Evolutionary conservation across 192 early-diverging fungal genomes (phyloP).

Genomic region (Coemansia aciculifera): DNA sequence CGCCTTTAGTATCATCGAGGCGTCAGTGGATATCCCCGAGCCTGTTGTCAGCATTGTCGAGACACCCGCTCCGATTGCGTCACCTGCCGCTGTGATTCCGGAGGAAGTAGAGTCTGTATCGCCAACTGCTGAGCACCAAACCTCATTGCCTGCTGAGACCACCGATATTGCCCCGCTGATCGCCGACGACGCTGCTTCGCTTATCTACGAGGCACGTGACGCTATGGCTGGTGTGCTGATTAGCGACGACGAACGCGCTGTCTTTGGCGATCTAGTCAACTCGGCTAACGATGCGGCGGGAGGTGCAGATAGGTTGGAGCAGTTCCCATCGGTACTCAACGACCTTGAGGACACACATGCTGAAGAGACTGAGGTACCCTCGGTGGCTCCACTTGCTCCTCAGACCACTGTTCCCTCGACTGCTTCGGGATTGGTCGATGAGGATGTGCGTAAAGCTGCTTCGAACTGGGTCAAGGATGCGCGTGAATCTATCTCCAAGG

Average conservation of each 20-base stretch:
- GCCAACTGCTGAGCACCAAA: not conserved
- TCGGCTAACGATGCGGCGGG: slow-evolving; percentile 17
- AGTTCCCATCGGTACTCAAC: slow-evolving; percentile 35
- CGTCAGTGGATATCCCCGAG: not conserved
- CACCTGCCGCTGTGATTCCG: not conserved
- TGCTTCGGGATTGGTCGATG: slow-evolving; percentile 14
- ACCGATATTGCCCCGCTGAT: not conserved
- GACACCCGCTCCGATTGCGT: not conserved
- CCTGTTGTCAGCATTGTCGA: not conserved
- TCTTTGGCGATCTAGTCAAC: slow-evolving; percentile 39
- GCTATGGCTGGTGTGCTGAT: slow-evolving; percentile 41
- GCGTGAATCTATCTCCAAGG: slow-evolving; percentile 51
- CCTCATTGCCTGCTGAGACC: not conserved
- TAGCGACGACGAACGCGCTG: slow-evolving; percentile 23
- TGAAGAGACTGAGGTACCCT: not conserved
- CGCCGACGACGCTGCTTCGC: slow-evolving; percentile 46
- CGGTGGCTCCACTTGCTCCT: slow-evolving; percentile 7
- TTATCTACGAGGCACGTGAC: slow-evolving; percentile 41
- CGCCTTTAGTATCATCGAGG: not conserved
- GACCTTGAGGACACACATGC: slow-evolving; percentile 19
- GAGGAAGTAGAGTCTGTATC: not conserved
- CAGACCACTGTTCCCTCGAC: not conserved
- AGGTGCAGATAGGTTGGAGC: slow-evolving; percentile 34
- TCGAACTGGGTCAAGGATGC: slow-evolving; percentile 55
- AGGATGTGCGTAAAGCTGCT: slow-evolving; percentile 47